Base-by-base conservation (phyloP, 2,329 filamentous ascomycete species). In the Verticillium albo-atrum region DNA sequence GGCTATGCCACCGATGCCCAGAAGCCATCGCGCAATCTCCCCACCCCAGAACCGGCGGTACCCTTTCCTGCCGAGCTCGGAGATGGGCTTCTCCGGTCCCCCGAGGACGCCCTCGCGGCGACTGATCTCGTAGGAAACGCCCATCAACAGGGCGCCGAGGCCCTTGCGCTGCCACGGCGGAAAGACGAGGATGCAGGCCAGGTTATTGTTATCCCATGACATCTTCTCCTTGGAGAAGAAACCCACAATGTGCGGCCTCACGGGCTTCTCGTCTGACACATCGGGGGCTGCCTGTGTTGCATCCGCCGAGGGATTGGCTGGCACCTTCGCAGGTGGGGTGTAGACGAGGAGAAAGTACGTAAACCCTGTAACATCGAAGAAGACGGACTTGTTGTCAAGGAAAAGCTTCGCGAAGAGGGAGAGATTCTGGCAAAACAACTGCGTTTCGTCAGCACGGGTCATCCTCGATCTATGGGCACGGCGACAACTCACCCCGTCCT, bases 171-270 rank as follows among this genome's bases (percentile, higher is more conserved):
- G 94, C 87, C 94, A 98, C 0, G 95, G 95, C 1, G 95, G 95
- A 69, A 98, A 98, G 17, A 98, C 85, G 6, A 98, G 81, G 66
- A 99, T 99, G 71, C 95, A 99, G 1, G 95, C 95, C 5, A 99
- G 82, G 66, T 98, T 99, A 74, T 99, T 98, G 69, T 94, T 93
- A 69, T 99, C 95, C 94, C 95, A 99, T 3, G 92, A 97, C 81
- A 97, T 90, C 73, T 98, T 98, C 74, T 99, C 95, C 72, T 99
- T 98, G 64, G 91, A 96, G 78, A 98, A 99, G 82, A 98, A 98
- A n/a, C 95, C 95, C 1, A 94, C 85, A 30, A 97, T 88, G 69
- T 89, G 86, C 23, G 68, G 66, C 17, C 28, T 25, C 17, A 35
- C 32, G 15, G 50, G 57, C 17, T 34, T 61, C 1, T 50, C 52